phyloP scores from a whole-genome alignment of 2,329 filamentous ascomycete genomes.

The Phaeosphaeria sp. region DNA sequence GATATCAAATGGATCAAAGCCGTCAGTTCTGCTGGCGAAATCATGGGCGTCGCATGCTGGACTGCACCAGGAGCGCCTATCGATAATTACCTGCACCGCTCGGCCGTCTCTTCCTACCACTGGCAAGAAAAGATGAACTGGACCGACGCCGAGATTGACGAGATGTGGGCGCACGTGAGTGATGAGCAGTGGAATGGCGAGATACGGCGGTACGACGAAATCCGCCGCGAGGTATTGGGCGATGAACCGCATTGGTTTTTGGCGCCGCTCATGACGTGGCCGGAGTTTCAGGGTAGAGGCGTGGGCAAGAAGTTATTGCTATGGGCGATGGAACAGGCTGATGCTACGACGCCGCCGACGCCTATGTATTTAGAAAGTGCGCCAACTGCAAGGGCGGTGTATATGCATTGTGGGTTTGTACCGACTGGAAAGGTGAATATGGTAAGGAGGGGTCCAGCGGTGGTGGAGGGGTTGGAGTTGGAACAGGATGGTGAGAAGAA shows the following conservation, averaged over 20 bases:
- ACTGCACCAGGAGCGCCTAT: conserved; percentile 21
- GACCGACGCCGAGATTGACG: conserved; percentile 32
- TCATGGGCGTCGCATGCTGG: conserved; percentile 40
- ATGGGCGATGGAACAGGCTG: conserved; percentile 42
- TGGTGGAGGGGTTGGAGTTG: background rate
- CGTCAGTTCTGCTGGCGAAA: conserved; percentile 20
- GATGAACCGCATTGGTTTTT: conserved; percentile 42
- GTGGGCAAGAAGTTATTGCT: conserved; percentile 34
- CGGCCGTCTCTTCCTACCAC: conserved; percentile 25
- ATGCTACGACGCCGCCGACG: conserved; percentile 27
- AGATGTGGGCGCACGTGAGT: conserved; percentile 29
- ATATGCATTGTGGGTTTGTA: conserved; percentile 39
- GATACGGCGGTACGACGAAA: conserved; percentile 24
- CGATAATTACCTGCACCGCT: conserved; percentile 27
- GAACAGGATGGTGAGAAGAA: background rate
- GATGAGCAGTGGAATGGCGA: conserved; percentile 27
- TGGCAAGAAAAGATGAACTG: conserved; percentile 28
- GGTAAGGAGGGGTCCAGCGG: conserved; percentile 26
- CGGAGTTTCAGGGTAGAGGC: conserved; percentile 37
- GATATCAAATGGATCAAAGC: conserved; percentile 39
- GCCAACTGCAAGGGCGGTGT: conserved; percentile 32
- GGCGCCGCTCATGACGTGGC: conserved; percentile 34
- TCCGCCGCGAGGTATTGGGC: conserved; percentile 18
- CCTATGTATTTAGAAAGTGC: conserved; percentile 39
- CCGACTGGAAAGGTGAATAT: conserved; percentile 21